phyloP scores from a whole-genome alignment of 257 asterid species.

The Nicotiana tabacum region DNA sequence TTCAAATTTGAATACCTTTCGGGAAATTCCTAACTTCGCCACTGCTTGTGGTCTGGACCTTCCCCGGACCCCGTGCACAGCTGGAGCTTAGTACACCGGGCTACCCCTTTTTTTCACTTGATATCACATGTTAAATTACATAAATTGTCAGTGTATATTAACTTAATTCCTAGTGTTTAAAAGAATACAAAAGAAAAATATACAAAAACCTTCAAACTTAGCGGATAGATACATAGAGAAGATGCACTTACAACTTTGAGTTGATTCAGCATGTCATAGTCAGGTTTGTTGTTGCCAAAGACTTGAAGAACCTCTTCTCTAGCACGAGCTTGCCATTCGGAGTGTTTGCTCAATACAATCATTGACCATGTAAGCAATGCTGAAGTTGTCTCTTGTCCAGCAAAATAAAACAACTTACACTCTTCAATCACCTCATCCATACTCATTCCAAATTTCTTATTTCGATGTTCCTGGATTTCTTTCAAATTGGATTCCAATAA shows the following conservation, averaged over 20 bases:
- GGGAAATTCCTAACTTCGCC: too few species aligned
- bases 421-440: constrained; percentile 20
- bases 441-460: constrained; percentile 19
- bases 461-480: constrained; percentile 3
- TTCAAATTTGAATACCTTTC: too few species aligned
- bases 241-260: constrained; percentile 24
- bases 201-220: neutral
- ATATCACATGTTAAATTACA: too few species aligned
- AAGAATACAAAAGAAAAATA: neutral
- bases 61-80: too few species aligned
- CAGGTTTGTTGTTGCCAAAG: constrained; percentile 12
- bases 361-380: constrained; percentile 21
- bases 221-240: neutral
- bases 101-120: too few species aligned
- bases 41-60: too few species aligned
- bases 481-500: constrained; percentile 19
- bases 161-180: neutral
- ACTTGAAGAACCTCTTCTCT: constrained; percentile 18
- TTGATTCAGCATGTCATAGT: constrained; percentile 13
- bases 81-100: too few species aligned
- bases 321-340: constrained; percentile 24
- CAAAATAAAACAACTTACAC: constrained; percentile 27
- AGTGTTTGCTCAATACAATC: constrained; percentile 15
- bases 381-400: constrained; percentile 28
- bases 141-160: neutral